phyloP scores from a whole-genome alignment of 805 yeast species.

The Yarrowia osloensis region DNA sequence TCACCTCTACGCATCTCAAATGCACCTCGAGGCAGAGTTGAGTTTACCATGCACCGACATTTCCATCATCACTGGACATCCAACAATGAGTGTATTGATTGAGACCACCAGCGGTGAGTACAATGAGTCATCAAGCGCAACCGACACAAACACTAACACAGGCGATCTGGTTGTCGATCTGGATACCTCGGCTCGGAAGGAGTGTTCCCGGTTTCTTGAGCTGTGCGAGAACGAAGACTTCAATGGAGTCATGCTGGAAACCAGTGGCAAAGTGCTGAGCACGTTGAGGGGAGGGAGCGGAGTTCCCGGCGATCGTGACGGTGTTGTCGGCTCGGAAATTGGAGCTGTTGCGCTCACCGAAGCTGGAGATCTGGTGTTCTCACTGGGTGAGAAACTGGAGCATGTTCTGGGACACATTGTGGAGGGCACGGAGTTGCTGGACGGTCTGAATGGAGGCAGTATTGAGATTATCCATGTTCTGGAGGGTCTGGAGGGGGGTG shows the following conservation, averaged over 20 bases:
- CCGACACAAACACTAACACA: background rate
- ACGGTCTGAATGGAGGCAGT: constrained; percentile 73
- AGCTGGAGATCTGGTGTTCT: background rate
- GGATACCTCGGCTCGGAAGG: background rate
- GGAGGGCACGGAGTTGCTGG: constrained; percentile 81
- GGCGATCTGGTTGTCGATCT: constrained; percentile 28
- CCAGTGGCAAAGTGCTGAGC: background rate
- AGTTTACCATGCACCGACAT: background rate
- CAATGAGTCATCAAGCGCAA: background rate
- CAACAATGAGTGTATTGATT: constrained; percentile 23
- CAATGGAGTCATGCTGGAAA: constrained; percentile 19
- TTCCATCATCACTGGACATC: background rate
- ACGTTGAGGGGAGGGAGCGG: background rate
- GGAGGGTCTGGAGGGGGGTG: background rate
- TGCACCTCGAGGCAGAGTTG: constrained; percentile 6
- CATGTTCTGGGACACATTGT: constrained; percentile 83
- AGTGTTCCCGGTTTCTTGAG: constrained; percentile 13
- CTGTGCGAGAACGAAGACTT: constrained; percentile 16
- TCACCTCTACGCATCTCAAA: too few species aligned
- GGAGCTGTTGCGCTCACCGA: background rate
- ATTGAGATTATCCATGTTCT: constrained; percentile 16
- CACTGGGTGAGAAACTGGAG: constrained; percentile 71
- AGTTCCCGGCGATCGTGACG: background rate
- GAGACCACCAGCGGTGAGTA: constrained; percentile 26
- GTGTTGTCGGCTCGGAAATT: background rate